Evolutionary conservation across 2,329 filamentous ascomycete species (phyloP).

Genomic region (Orbilia blumenaviensis): DNA sequence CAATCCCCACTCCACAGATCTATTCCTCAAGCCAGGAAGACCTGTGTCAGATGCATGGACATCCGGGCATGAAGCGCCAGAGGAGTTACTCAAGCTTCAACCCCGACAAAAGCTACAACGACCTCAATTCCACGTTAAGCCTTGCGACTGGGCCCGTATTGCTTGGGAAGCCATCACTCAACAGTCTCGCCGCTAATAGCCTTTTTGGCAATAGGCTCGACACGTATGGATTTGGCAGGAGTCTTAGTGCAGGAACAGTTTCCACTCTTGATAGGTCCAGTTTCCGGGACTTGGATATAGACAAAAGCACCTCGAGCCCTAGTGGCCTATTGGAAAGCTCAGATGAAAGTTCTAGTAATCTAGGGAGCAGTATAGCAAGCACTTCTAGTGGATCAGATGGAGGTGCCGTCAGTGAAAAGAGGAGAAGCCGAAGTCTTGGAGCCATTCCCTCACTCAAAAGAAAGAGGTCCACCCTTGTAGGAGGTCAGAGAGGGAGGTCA

Average conservation of each 20-base stretch:
- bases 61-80: background rate
- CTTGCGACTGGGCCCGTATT: background rate
- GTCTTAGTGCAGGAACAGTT: slow-evolving; percentile 27
- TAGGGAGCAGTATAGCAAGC: slow-evolving; percentile 10
- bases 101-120: slow-evolving; percentile 13
- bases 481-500: slow-evolving; percentile 24
- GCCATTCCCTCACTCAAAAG: slow-evolving; percentile 15
- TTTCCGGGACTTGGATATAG: slow-evolving; percentile 34
- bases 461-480: slow-evolving; percentile 12
- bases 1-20: slow-evolving; percentile 46
- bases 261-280: slow-evolving; percentile 45
- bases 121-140: slow-evolving; percentile 18
- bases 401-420: background rate
- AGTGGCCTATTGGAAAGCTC: slow-evolving; percentile 28
- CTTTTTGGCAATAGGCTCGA: slow-evolving; percentile 2
- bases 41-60: slow-evolving; percentile 3
- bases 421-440: background rate
- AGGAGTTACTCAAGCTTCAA: slow-evolving; percentile 16
- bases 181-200: slow-evolving; percentile 21
- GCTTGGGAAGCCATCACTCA: slow-evolving; percentile 28
- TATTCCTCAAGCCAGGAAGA: slow-evolving; percentile 50
- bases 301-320: slow-evolving; percentile 17
- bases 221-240: slow-evolving; percentile 6
- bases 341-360: background rate
- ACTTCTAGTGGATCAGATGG: slow-evolving; percentile 31